Conservation (phyloP, 495 filamentous ascomycete species). For the Cercophora sp. region DNA sequence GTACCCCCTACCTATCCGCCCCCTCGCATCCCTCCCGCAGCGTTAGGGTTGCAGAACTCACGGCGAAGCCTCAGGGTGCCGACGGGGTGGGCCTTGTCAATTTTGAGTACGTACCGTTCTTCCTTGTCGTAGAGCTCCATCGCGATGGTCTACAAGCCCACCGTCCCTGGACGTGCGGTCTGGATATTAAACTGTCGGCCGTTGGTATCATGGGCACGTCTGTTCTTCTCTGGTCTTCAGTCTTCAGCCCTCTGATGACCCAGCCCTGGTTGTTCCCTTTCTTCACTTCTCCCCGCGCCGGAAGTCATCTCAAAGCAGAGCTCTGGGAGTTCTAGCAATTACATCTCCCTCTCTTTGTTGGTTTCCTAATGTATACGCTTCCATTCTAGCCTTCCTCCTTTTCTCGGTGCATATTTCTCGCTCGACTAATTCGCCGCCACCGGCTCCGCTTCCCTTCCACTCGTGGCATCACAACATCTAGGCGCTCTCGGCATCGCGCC, state of each 20-base stretch:
- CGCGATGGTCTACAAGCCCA: conserved; percentile 17
- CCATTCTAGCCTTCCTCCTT: neutral
- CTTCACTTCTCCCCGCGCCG: conserved; percentile 18
- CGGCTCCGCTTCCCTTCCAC: neutral
- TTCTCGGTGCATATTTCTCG: neutral
- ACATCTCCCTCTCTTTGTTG: conserved; percentile 5
- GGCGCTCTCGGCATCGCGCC: no score
- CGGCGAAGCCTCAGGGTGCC: no score
- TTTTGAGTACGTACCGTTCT: neutral
- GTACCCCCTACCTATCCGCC: no score
- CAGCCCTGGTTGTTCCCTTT: conserved; percentile 17
- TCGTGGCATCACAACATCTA: neutral
- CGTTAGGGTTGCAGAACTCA: no score
- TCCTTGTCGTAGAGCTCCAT: conserved; percentile 16
- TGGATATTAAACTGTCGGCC: conserved; percentile 24
- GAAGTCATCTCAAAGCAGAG: conserved; percentile 38
- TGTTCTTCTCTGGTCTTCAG: conserved; percentile 31
- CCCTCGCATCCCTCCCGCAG: no score
- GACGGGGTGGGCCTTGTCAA: neutral
- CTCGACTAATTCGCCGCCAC: neutral
- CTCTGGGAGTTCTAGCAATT: conserved; percentile 49
- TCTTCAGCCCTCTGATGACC: conserved; percentile 39
- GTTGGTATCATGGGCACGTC: conserved; percentile 3
- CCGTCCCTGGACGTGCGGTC: conserved; percentile 11
- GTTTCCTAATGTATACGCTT: neutral